A percentile compares a stretch with the other conserved stretches of the same genome.
Evolutionary conservation across 1,284 basidiomycete species (phyloP).

Genomic region (Fomitopsis palustris): DNA sequence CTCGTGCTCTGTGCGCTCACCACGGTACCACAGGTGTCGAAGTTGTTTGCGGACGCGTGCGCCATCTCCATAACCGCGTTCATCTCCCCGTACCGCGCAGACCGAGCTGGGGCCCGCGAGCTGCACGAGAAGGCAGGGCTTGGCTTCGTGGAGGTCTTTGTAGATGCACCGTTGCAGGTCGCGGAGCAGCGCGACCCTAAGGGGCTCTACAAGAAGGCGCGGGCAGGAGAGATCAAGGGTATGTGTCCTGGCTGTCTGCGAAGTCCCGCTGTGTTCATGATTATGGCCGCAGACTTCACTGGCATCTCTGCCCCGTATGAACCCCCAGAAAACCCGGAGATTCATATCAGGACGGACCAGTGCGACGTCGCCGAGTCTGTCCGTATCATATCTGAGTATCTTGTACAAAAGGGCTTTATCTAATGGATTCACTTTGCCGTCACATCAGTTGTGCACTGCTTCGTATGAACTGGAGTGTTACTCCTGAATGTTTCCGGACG

Average conservation of each 20-base stretch:
- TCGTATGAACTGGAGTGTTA: too few species aligned
- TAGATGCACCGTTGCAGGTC: constrained; percentile 88
- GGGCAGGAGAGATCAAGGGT: constrained; percentile 97
- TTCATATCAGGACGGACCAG: constrained; percentile 91
- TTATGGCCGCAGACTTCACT: constrained; percentile 78
- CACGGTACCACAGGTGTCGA: constrained; percentile 67
- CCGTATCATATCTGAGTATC: constrained; percentile 79
- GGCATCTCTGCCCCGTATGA: constrained; percentile 98
- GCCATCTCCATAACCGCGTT: constrained; percentile 93
- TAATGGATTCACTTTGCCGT: constrained; percentile 11
- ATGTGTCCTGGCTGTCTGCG: neutral
- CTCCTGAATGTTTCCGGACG: too few species aligned
- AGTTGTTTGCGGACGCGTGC: constrained; percentile 88
- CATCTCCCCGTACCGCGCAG: constrained; percentile 95
- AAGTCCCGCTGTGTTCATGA: neutral
- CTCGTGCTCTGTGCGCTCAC: neutral
- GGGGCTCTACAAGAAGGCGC: constrained; percentile 96
- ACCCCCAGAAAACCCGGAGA: constrained; percentile 81
- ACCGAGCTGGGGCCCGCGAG: constrained; percentile 82
- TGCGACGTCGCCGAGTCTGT: constrained; percentile 81
- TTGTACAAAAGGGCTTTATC: constrained; percentile 61
- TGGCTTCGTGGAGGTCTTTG: constrained; percentile 91
- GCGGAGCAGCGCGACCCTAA: constrained; percentile 96
- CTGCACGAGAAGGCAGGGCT: constrained; percentile 76
- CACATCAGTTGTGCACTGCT: too few species aligned